Evolutionary conservation across 164 flowering plant genomes (phyloP), one percentile per base, ranked within the genome.

Genomic region (Magnolia officinalis): DNA sequence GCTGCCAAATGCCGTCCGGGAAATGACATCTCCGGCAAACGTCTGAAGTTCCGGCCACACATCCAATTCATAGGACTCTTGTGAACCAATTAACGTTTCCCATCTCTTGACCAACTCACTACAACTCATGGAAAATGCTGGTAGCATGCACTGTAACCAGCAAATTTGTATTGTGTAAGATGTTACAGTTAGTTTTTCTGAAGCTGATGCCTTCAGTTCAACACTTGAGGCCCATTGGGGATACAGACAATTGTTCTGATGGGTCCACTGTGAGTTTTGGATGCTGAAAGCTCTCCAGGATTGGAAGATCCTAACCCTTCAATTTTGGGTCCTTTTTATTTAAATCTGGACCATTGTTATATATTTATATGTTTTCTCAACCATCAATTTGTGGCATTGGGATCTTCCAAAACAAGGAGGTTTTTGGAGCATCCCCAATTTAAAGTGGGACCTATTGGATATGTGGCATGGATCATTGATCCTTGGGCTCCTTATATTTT

Each of bases 1-100:
- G 78, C 89, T 85, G 26, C 92, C 90, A 73, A 89, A 88, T 50
- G 89, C 90, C 8, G 88, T 70, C 23, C 87, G 72, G 37, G 90
- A 81, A 20, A 89, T 88, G 61, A 77, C 84, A 76, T 89, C 90
- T 6, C 74, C 83, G 14, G 87, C 71, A 19, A 87, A 80, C 13
- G 69, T 81, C 58, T 84, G 83, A 23, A 89, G 68, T 65, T 87
- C 86, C 10, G 86, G 87, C 85, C 79, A 81, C 20, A 87, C 76
- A 74, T 89, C 91, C 50, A 89, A 9, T 58, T 88, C 92, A 75
- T 71, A 70, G 20, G 76, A 74, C 20, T 80, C 83, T 74, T 79
- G 52, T 11, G 70, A 21, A 45, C 67, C 29, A 74, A 76, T 76
- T 71, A 79, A 26, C n/a, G 74, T 72, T 75, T 81, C 79, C 90